Conservation (phyloP, 148 eudicot species). For the Linanthus parryae region DNA sequence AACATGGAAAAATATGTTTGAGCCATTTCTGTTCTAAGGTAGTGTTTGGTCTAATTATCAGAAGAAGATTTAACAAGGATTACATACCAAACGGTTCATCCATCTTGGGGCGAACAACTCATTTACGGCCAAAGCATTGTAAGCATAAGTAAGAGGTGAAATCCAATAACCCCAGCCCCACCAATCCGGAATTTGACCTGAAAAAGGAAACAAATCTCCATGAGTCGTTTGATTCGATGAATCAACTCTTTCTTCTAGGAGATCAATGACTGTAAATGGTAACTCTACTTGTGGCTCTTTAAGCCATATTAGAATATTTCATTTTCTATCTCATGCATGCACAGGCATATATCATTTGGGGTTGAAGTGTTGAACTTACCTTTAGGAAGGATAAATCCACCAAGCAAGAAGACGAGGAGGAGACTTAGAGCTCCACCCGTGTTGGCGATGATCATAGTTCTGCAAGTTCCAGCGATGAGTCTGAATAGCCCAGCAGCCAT, state of each 20-base stretch:
- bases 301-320: too few relatives aligned
- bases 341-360: too few relatives aligned
- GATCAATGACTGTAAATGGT: too few relatives aligned
- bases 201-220: not conserved
- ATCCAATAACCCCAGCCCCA: slow-evolving; percentile 89
- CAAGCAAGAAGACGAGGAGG: slow-evolving; percentile 86
- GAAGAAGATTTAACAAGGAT: too few relatives aligned
- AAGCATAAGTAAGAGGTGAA: slow-evolving; percentile 80
- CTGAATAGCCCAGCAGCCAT: slow-evolving; percentile 97
- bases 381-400: slow-evolving; percentile 93
- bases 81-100: slow-evolving; percentile 71
- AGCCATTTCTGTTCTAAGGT: too few relatives aligned
- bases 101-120: slow-evolving; percentile 93
- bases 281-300: too few relatives aligned
- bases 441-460: slow-evolving; percentile 87
- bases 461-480: slow-evolving; percentile 66
- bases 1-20: too few relatives aligned
- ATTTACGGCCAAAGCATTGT: slow-evolving; percentile 74
- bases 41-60: too few relatives aligned
- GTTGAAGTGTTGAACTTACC: slow-evolving; percentile 39
- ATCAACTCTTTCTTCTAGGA: too few relatives aligned
- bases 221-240: too few relatives aligned
- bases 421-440: slow-evolving; percentile 76
- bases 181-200: slow-evolving; percentile 76
- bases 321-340: too few relatives aligned